phyloP scores from a whole-genome alignment of 2,329 filamentous ascomycete genomes.

The Botrytis cinerea region DNA sequence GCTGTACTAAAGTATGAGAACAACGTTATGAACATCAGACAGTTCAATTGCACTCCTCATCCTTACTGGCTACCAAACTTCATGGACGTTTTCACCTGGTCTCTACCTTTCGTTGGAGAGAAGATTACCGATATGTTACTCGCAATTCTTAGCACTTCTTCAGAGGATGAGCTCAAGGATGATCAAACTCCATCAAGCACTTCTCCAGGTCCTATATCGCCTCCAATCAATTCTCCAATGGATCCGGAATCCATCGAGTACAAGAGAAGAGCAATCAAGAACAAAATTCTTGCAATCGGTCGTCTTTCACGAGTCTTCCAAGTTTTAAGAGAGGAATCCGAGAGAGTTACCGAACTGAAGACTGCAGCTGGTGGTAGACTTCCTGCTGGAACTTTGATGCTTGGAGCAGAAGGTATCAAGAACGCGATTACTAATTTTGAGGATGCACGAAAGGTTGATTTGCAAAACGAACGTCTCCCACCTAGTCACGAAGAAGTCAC shows the following conservation, averaged over 20 bases:
- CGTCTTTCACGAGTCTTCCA: constrained; percentile 97
- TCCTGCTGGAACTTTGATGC: constrained; percentile 94
- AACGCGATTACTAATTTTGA: constrained; percentile 97
- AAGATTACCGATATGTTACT: constrained; percentile 99
- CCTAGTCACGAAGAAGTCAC: constrained; percentile 90
- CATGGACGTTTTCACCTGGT: constrained; percentile 99
- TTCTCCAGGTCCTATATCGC: constrained; percentile 70
- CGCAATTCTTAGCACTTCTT: constrained; percentile 95
- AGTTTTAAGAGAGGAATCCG: constrained; percentile 94
- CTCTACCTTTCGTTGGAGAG: constrained; percentile 94
- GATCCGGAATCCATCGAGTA: constrained; percentile 89
- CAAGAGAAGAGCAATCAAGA: constrained; percentile 97
- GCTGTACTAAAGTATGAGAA: constrained; percentile 99
- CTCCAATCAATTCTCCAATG: constrained; percentile 57
- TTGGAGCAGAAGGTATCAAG: constrained; percentile 97
- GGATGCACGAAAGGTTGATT: constrained; percentile 92
- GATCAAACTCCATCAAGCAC: constrained; percentile 70
- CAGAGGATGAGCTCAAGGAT: constrained; percentile 95
- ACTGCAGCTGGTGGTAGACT: constrained; percentile 90
- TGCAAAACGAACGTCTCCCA: constrained; percentile 93
- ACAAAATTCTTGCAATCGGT: constrained; percentile 98
- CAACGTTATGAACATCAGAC: constrained; percentile 99
- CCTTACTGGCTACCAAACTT: constrained; percentile 99
- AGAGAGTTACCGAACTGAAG: constrained; percentile 96
- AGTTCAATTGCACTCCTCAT: constrained; percentile 99